These are phyloP conservation scores for Penicillium canescens DNA, from an alignment of 495 filamentous ascomycete species.

Conservation along the genomic window DNA sequence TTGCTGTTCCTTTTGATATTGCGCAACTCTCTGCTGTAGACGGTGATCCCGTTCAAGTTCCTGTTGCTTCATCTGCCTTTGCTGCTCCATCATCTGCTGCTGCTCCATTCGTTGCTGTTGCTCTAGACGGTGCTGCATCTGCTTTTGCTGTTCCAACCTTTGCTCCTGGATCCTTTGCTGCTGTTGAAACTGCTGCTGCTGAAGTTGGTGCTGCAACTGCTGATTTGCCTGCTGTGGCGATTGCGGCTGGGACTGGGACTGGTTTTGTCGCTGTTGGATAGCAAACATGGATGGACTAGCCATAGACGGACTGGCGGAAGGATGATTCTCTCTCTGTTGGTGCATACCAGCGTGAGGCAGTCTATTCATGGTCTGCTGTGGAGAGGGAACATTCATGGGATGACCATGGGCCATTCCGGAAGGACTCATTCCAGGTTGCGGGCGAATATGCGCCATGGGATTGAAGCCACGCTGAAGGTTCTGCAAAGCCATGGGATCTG, in stretches of 20 bases:
- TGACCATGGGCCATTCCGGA: constrained; percentile 34
- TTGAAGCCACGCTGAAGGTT: constrained; percentile 37
- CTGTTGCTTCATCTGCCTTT: constrained; percentile 17
- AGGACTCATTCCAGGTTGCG: constrained; percentile 30
- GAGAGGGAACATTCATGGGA: constrained; percentile 34
- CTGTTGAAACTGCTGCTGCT: constrained; percentile 21
- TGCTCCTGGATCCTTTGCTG: constrained; percentile 24
- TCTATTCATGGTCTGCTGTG: constrained; percentile 39
- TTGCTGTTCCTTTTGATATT: neutral
- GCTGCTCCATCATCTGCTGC: constrained; percentile 21
- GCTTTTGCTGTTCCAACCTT: constrained; percentile 19
- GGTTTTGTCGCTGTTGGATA: constrained; percentile 28
- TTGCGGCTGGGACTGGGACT: constrained; percentile 30
- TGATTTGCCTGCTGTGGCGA: constrained; percentile 35
- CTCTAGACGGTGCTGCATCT: constrained; percentile 9
- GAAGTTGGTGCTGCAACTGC: constrained; percentile 30
- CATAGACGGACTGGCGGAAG: constrained; percentile 28
- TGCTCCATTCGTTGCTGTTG: constrained; percentile 7
- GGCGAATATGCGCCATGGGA: constrained; percentile 35
- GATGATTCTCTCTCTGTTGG: constrained; percentile 29
- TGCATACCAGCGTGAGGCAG: constrained; percentile 31
- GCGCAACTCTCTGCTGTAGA: too few species aligned
- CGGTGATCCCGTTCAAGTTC: too few species aligned
- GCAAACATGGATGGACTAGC: constrained; percentile 30
- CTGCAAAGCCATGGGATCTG: constrained; percentile 36